Conservation (phyloP, 2,329 filamentous ascomycete genomes). For the Thielaviopsis musarum region DNA sequence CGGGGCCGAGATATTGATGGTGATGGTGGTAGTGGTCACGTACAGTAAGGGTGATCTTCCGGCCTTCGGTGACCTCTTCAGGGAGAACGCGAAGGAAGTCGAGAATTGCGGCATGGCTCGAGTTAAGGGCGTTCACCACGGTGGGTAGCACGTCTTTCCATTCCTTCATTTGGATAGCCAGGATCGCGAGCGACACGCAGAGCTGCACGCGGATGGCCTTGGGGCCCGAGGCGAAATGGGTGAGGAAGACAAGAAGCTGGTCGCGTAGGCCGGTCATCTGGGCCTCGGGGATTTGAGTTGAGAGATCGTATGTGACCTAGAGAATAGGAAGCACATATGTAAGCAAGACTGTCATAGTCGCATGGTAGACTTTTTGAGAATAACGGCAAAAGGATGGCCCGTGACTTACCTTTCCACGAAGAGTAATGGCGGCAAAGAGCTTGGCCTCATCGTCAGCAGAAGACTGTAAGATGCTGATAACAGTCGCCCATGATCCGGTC, state of each 20-base stretch:
- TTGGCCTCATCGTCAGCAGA: conserved; percentile 69
- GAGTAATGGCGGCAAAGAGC: conserved; percentile 86
- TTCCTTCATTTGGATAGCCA: conserved; percentile 88
- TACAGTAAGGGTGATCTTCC: conserved; percentile 98
- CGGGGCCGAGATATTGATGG: conserved; percentile 2
- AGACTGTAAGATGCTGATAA: conserved; percentile 73
- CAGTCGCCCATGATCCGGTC: conserved; percentile 82
- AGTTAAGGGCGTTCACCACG: conserved; percentile 63
- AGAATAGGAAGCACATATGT: not conserved
- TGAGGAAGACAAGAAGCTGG: conserved; percentile 67
- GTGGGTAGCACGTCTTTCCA: conserved; percentile 87
- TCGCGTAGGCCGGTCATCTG: conserved; percentile 64
- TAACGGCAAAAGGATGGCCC: not conserved
- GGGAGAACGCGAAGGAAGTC: conserved; percentile 94
- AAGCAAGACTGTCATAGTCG: not conserved
- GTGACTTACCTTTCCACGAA: conserved; percentile 76
- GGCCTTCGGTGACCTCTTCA: conserved; percentile 96
- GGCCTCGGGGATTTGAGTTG: conserved; percentile 60
- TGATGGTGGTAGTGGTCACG: conserved; percentile 30
- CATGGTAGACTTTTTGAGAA: not conserved
- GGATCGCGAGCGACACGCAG: conserved; percentile 81
- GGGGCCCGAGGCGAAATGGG: conserved; percentile 64
- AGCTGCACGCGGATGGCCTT: conserved; percentile 79
- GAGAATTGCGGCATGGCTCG: conserved; percentile 71
- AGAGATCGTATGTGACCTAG: conserved; percentile 90